phyloP scores from a whole-genome alignment of 2,329 filamentous ascomycete species.

The Magnaporthales sp. region DNA sequence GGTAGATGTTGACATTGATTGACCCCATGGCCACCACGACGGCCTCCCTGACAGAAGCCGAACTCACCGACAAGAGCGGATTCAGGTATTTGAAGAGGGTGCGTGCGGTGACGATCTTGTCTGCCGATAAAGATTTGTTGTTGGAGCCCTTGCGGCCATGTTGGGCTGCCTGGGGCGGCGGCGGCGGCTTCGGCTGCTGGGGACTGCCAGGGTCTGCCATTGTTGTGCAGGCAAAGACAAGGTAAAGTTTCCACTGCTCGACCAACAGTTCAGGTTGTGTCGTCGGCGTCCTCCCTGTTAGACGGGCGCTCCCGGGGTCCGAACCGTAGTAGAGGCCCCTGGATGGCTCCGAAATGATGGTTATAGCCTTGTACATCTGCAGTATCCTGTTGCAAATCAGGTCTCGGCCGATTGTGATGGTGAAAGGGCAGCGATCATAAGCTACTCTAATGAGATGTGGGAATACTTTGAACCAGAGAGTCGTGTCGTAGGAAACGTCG shows the following conservation, averaged over 20 bases:
- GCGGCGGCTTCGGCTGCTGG: conserved; percentile 21
- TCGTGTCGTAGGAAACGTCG: conserved; percentile 88
- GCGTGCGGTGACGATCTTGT: conserved; percentile 79
- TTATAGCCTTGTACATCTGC: conserved; percentile 85
- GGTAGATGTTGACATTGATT: conserved; percentile 90
- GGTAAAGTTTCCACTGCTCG: conserved; percentile 96
- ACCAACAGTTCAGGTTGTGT: conserved; percentile 80
- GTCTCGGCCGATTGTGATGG: conserved; percentile 82
- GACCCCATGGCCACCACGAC: conserved; percentile 88
- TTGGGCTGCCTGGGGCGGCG: conserved; percentile 35
- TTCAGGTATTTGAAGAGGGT: conserved; percentile 89
- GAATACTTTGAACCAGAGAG: conserved; percentile 96
- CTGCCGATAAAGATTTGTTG: conserved; percentile 52
- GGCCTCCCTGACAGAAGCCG: conserved; percentile 75
- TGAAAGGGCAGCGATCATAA: conserved; percentile 84
- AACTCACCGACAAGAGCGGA: conserved; percentile 72
- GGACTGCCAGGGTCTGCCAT: conserved; percentile 71
- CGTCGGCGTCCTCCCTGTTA: conserved; percentile 47
- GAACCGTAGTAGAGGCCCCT: conserved; percentile 56
- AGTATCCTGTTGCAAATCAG: conserved; percentile 86
- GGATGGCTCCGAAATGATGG: conserved; percentile 65
- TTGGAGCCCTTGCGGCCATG: conserved; percentile 78
- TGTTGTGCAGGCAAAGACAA: conserved; percentile 95
- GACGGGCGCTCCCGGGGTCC: conserved; percentile 45
- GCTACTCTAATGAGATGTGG: conserved; percentile 88